Evolutionary conservation across 163 green algal genomes (phyloP).

Genomic region (Scenedesmus sp.): DNA sequence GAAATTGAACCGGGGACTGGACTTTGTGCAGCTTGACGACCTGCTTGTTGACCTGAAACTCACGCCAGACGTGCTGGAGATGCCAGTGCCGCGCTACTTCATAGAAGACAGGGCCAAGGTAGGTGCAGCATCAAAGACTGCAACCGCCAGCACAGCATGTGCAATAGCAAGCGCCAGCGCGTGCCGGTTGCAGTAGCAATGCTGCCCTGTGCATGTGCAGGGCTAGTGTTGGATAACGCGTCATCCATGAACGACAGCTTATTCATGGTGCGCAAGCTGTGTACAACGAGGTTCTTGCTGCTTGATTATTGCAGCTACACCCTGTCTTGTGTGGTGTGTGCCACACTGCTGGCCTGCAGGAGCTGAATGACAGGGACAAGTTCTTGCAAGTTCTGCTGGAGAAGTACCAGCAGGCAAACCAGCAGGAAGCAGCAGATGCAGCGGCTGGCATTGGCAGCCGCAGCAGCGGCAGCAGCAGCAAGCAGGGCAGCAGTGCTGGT

Average conservation of each 20-base stretch:
- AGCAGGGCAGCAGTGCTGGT: background rate
- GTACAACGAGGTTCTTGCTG: too few species aligned
- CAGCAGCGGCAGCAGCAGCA: slow-evolving; percentile 23
- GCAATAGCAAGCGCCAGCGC: background rate
- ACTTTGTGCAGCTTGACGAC: slow-evolving; percentile 88
- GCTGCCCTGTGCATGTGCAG: background rate
- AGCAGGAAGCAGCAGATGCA: slow-evolving; percentile 16
- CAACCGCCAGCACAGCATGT: background rate
- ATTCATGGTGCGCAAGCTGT: background rate
- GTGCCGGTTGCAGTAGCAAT: too few species aligned
- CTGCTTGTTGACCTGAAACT: slow-evolving; percentile 90
- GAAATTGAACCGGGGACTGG: slow-evolving; percentile 78
- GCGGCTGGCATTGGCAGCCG: background rate
- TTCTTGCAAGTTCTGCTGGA: slow-evolving; percentile 80
- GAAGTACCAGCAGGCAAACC: slow-evolving; percentile 73
- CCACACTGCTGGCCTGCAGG: slow-evolving; percentile 64
- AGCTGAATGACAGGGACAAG: slow-evolving; percentile 80
- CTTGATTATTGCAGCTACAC: background rate
- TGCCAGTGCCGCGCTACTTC: slow-evolving; percentile 89
- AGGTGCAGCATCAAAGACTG: background rate
- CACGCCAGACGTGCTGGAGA: slow-evolving; percentile 86
- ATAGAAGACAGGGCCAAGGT: slow-evolving; percentile 78
- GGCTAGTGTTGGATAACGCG: background rate
- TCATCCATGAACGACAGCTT: background rate
- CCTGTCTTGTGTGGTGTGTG: too few species aligned